Evolutionary conservation across 495 filamentous ascomycete species (phyloP).

Genomic region (Hypoxylon rickii): DNA sequence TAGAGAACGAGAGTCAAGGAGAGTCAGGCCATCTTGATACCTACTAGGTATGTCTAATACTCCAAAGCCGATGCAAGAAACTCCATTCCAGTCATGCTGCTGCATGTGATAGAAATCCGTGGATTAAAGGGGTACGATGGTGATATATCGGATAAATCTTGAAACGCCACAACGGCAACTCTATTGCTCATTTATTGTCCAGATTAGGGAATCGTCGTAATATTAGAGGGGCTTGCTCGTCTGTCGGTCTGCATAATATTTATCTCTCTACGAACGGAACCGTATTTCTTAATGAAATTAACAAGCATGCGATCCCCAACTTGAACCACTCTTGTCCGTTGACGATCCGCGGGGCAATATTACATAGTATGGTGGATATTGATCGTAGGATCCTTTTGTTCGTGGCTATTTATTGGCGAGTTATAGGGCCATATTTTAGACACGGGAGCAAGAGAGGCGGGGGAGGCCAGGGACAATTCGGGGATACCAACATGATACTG

Average conservation of each 20-base stretch:
- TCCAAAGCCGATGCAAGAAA: conserved; percentile 3
- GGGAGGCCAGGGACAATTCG: conserved; percentile 17
- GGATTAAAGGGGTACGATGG: conserved; percentile 18
- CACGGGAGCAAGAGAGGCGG: conserved; percentile 10
- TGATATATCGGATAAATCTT: conserved; percentile 32
- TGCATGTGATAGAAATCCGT: conserved; percentile 17
- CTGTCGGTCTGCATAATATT: no score
- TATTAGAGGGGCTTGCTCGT: conserved; percentile 12
- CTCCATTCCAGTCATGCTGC: conserved; percentile 26
- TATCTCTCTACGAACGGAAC: conserved; percentile 12
- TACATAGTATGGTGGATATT: not conserved
- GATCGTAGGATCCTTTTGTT: not conserved
- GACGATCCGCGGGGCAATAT: not conserved
- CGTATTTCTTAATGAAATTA: no score
- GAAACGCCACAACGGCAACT: conserved; percentile 25
- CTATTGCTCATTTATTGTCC: not conserved
- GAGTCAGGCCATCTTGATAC: no score
- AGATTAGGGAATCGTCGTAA: conserved; percentile 20
- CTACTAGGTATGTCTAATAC: conserved; percentile 2
- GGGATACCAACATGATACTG: no score
- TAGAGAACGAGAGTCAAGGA: no score
- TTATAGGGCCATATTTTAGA: not conserved
- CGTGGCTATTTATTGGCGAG: not conserved
- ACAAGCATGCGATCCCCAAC: conserved; percentile 8
- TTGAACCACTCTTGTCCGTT: not conserved